Conservation (phyloP, 345 rosid species). For the Populus ilicifolia region DNA sequence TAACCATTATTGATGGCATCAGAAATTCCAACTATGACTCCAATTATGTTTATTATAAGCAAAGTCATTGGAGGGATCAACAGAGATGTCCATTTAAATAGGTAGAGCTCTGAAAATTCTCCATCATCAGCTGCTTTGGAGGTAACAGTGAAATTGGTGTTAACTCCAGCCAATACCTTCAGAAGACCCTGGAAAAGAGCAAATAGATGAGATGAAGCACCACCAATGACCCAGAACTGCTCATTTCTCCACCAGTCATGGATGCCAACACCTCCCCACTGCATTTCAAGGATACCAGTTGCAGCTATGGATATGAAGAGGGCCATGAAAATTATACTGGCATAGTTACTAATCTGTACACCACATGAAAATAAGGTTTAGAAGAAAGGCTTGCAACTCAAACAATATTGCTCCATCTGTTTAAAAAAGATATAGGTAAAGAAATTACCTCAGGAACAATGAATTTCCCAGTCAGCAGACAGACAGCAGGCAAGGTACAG, state of each 20-base stretch:
- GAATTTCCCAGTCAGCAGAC: conserved; percentile 63
- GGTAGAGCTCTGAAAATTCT: conserved; percentile 56
- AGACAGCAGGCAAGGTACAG: conserved; percentile 59
- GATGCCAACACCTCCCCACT: conserved; percentile 73
- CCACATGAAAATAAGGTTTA: not conserved
- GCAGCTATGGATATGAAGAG: conserved; percentile 60
- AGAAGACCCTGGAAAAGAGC: conserved; percentile 71
- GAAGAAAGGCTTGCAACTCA: not conserved
- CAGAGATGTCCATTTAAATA: conserved; percentile 63
- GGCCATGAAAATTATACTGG: conserved; percentile 50
- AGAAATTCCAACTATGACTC: conserved; percentile 54
- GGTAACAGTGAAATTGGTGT: conserved; percentile 64
- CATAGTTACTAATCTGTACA: conserved; percentile 58
- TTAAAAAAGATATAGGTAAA: not conserved
- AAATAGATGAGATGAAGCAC: conserved; percentile 56
- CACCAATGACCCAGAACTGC: conserved; percentile 79
- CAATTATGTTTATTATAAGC: conserved; percentile 49
- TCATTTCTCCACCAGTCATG: conserved; percentile 77
- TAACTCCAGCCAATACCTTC: conserved; percentile 63
- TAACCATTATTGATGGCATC: conserved; percentile 66
- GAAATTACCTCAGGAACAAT: conserved; percentile 58
- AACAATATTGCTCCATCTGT: not conserved
- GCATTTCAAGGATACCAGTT: conserved; percentile 63
- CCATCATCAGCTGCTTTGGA: conserved; percentile 64
- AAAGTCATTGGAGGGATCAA: conserved; percentile 56